These are phyloP conservation scores for Phaffomyces opuntiae DNA, from an alignment of 805 yeast genomes.

Conservation along the genomic window DNA sequence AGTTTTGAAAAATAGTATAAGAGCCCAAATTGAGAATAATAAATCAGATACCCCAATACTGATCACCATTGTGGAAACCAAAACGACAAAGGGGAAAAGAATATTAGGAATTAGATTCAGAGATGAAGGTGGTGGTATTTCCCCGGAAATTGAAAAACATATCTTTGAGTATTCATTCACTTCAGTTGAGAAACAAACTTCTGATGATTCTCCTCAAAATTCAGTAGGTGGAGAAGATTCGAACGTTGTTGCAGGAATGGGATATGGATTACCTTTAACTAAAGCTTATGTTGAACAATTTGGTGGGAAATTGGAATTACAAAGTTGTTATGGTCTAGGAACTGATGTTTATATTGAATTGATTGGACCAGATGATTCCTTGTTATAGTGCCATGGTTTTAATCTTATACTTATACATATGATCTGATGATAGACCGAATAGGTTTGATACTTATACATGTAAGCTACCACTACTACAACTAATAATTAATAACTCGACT, in stretches of 20 bases:
- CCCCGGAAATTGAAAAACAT: slow-evolving; percentile 53
- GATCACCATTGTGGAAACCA: slow-evolving; percentile 36
- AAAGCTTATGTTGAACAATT: slow-evolving; percentile 67
- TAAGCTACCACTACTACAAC: too few relatives aligned
- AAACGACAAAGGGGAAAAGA: slow-evolving; percentile 18
- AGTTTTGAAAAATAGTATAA: slow-evolving; percentile 74
- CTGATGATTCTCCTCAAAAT: slow-evolving; percentile 42
- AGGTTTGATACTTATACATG: too few relatives aligned
- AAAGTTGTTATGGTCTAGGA: slow-evolving; percentile 71
- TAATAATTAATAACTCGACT: too few relatives aligned
- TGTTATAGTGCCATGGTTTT: slow-evolving; percentile 3
- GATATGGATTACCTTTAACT: slow-evolving; percentile 88
- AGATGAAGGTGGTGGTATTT: slow-evolving; percentile 87
- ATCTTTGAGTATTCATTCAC: slow-evolving; percentile 85
- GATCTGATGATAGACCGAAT: too few relatives aligned
- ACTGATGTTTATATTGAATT: slow-evolving; percentile 64
- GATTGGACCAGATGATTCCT: slow-evolving; percentile 22
- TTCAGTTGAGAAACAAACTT: slow-evolving; percentile 57
- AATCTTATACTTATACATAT: too few relatives aligned
- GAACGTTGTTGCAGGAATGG: slow-evolving; percentile 82
- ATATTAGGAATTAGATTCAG: slow-evolving; percentile 64
- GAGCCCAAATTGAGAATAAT: slow-evolving; percentile 78
- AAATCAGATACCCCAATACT: slow-evolving; percentile 33
- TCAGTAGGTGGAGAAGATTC: slow-evolving; percentile 69
- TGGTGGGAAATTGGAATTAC: slow-evolving; percentile 62